Conservation (phyloP, 1,284 basidiomycete genomes). For the Schizophyllum amplum region DNA sequence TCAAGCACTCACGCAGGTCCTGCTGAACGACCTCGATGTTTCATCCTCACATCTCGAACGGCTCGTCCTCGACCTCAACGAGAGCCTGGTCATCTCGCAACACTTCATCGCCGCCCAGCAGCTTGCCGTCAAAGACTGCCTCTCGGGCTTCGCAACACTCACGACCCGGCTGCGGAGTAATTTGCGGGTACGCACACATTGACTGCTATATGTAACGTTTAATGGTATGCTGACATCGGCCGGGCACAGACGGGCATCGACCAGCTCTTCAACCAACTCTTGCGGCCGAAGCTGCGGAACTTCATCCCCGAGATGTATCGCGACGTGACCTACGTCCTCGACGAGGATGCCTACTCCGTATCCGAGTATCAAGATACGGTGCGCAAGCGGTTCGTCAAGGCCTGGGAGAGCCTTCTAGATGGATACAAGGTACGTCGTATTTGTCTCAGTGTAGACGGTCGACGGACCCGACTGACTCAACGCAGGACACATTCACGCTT, state of each 20-base stretch:
- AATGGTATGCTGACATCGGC: constrained; percentile 7
- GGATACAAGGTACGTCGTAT: constrained; percentile 66
- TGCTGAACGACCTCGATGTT: constrained; percentile 85
- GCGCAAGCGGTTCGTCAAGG: constrained; percentile 80
- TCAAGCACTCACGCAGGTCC: constrained; percentile 42
- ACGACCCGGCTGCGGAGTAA: constrained; percentile 62
- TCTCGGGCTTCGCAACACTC: constrained; percentile 44
- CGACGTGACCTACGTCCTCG: constrained; percentile 81
- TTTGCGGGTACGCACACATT: constrained; percentile 46
- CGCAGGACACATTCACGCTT: constrained; percentile 78
- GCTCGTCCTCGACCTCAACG: constrained; percentile 62
- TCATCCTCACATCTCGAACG: constrained; percentile 83
- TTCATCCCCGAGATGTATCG: constrained; percentile 85
- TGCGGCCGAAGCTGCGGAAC: constrained; percentile 78
- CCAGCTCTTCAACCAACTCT: constrained; percentile 88
- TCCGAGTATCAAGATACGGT: constrained; percentile 84
- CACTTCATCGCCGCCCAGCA: constrained; percentile 64
- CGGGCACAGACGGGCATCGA: constrained; percentile 71
- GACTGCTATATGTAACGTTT: constrained; percentile 6
- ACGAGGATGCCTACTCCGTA: constrained; percentile 79
- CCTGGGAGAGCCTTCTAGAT: constrained; percentile 80
- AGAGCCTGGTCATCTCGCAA: constrained; percentile 51
- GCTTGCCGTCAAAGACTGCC: constrained; percentile 32
- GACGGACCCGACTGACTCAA: neutral
- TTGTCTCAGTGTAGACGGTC: neutral